Percentiles rank a stretch among this genome's conserved stretches.
These are phyloP conservation scores for Ceratocystis eucalypticola DNA, from an alignment of 2,329 filamentous ascomycete species.

Conservation along the genomic window DNA sequence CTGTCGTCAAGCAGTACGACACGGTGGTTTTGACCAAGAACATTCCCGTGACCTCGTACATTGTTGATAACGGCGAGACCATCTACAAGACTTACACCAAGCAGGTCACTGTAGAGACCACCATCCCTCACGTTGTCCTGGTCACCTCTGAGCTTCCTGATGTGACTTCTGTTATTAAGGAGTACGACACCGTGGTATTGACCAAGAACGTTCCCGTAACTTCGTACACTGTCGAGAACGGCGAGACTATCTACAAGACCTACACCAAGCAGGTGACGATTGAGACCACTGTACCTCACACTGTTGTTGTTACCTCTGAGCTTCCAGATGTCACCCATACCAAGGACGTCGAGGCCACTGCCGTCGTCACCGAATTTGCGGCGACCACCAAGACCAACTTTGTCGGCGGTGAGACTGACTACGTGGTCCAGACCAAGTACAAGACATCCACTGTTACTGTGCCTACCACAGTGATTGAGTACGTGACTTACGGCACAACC, in stretches of 20 bases:
- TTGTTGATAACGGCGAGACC: constrained; percentile 12
- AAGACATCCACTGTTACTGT: neutral
- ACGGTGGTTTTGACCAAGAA: constrained; percentile 2
- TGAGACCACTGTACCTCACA: neutral
- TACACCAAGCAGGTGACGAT: neutral
- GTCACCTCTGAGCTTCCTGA: constrained; percentile 8
- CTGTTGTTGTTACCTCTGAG: constrained; percentile 1
- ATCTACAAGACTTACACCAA: constrained; percentile 11
- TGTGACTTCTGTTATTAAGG: neutral
- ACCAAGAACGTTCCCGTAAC: constrained; percentile 9
- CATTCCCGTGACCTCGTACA: neutral
- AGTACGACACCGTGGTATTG: constrained; percentile 4
- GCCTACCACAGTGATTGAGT: constrained; percentile 5
- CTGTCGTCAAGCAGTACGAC: neutral
- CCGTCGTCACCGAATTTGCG: constrained; percentile 1
- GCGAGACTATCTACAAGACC: constrained; percentile 1
- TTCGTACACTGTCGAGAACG: constrained; percentile 7
- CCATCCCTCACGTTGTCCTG: constrained; percentile 1
- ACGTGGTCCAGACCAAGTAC: constrained; percentile 2
- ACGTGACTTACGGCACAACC: constrained; percentile 12
- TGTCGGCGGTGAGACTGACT: constrained; percentile 3
- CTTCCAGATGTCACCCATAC: constrained; percentile 1
- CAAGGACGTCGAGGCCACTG: neutral
- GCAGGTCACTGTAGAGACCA: neutral
- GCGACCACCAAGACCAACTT: constrained; percentile 6